phyloP scores from a whole-genome alignment of 1,139 yeast genomes.

The Geotrichum candidum region DNA sequence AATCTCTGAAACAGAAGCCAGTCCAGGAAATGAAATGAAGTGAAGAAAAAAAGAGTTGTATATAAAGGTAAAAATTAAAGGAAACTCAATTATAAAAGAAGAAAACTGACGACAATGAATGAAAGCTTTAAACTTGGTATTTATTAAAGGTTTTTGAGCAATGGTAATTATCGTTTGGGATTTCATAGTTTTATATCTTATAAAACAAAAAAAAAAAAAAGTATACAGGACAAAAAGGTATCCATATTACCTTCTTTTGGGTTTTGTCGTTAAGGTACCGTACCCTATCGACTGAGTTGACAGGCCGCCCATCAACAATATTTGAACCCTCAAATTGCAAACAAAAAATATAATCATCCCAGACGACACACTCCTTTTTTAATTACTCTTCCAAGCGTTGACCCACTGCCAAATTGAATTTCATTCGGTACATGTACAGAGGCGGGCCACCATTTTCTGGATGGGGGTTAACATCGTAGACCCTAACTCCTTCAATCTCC shows the following conservation, averaged over 20 bases:
- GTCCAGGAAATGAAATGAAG: not conserved
- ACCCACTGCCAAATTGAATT: constrained; percentile 21
- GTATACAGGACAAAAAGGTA: too few species aligned
- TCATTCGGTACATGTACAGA: constrained; percentile 17
- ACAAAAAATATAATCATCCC: too few species aligned
- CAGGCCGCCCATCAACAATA: too few species aligned
- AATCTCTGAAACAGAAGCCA: not conserved
- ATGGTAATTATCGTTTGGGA: not conserved
- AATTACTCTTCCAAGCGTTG: not conserved
- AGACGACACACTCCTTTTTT: not conserved
- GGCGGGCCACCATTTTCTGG: constrained; percentile 16
- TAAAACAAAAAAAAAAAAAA: not conserved
- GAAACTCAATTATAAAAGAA: not conserved
- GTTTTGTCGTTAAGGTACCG: too few species aligned
- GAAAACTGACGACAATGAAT: not conserved
- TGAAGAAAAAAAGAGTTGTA: not conserved
- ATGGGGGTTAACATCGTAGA: constrained; percentile 8
- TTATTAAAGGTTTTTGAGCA: too few species aligned
- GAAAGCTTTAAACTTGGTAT: not conserved
- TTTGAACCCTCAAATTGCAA: too few species aligned
- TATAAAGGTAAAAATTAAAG: not conserved
- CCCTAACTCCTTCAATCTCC: constrained; percentile 10
- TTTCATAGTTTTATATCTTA: not conserved
- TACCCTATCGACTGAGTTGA: too few species aligned
- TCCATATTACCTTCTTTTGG: not conserved